Evolutionary conservation across 2,329 filamentous ascomycete genomes (phyloP), one percentile per base, ranked within the genome.

Genomic region (Trichoderma sp.): DNA sequence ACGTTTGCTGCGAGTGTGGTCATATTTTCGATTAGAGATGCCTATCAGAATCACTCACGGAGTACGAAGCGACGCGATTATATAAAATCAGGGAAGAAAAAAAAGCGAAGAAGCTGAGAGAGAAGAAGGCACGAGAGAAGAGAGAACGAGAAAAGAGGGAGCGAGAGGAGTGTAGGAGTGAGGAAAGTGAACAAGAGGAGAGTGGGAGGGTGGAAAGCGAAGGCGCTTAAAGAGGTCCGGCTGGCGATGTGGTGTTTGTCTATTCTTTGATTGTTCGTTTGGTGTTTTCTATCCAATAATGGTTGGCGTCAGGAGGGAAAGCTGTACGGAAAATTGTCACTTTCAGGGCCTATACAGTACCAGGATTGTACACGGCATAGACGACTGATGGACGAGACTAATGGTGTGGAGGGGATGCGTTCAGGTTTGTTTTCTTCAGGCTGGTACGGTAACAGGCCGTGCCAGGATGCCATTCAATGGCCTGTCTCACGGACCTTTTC

Each of bases 1-100:
- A 93, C 74, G 95, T 99, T 64, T 99, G 95, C 83, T 95, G 91
- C 82, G 87, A 89, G 67, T 99, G 95, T 79, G 92, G 93, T 79
- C 88, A 94, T 76, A 95, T 97, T 73, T 97, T 93, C 76, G 81
- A 84, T 74, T 88, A 78, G 54, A 72, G 72, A 57, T 51, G 65
- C 65, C 69, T 63, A 66, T 68, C 59, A 67, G 45, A n/a, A 39
- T 45, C 12, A n/a, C 48, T 65, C 48, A 28, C 45, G 45, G 43
- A 24, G n/a, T 12, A 55, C 39, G 63, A 21, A n/a, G n/a, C 19
- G 43, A 30, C 17, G 15, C 30, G n/a, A n/a, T 5, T 7, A 44
- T n/a, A 44, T 19, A 48, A 48, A 24, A 48, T 34, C 30, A 34
- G 30, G 12, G 19, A 48, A 24, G 10, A 7, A 3, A 5, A 48